Conservation (phyloP, 2,329 filamentous ascomycete genomes). For the Monosporascus sp. region DNA sequence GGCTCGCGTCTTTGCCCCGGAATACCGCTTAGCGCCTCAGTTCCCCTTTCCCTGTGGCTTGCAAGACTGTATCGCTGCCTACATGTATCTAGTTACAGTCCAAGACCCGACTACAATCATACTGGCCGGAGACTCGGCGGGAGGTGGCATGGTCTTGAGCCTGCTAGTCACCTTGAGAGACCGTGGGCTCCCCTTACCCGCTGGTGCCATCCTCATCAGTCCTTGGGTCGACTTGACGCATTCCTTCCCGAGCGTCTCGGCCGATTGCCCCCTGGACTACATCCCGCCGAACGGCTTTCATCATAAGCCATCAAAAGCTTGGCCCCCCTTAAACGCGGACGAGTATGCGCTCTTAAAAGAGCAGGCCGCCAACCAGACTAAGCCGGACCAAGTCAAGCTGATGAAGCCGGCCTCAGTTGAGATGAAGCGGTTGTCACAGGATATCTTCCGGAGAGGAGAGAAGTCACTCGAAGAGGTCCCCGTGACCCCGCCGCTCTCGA, state of each 20-base stretch:
- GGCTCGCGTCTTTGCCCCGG: slow-evolving; percentile 79
- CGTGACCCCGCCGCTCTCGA: slow-evolving; percentile 44
- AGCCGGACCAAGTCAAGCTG: slow-evolving; percentile 23
- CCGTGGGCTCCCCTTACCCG: slow-evolving; percentile 75
- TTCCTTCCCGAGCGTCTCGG: slow-evolving; percentile 85
- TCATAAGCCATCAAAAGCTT: slow-evolving; percentile 81
- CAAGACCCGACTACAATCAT: slow-evolving; percentile 80
- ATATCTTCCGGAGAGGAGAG: slow-evolving; percentile 10
- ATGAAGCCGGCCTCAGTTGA: slow-evolving; percentile 32
- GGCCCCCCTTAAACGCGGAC: slow-evolving; percentile 84
- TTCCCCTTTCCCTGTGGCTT: slow-evolving; percentile 94
- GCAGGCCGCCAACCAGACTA: slow-evolving; percentile 39
- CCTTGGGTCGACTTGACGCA: slow-evolving; percentile 96
- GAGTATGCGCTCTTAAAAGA: slow-evolving; percentile 55
- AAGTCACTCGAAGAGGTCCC: slow-evolving; percentile 10
- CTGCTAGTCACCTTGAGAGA: slow-evolving; percentile 79
- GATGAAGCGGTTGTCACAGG: slow-evolving; percentile 16
- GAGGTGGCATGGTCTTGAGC: slow-evolving; percentile 80
- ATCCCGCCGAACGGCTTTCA: slow-evolving; percentile 85
- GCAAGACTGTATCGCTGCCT: slow-evolving; percentile 83
- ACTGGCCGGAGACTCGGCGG: slow-evolving; percentile 87
- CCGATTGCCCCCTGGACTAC: slow-evolving; percentile 72
- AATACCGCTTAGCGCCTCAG: slow-evolving; percentile 84
- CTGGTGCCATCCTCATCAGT: slow-evolving; percentile 84
- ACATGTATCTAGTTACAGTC: slow-evolving; percentile 71